Conservation (phyloP, 2,329 filamentous ascomycete species). For the Talaromyces sp. region DNA sequence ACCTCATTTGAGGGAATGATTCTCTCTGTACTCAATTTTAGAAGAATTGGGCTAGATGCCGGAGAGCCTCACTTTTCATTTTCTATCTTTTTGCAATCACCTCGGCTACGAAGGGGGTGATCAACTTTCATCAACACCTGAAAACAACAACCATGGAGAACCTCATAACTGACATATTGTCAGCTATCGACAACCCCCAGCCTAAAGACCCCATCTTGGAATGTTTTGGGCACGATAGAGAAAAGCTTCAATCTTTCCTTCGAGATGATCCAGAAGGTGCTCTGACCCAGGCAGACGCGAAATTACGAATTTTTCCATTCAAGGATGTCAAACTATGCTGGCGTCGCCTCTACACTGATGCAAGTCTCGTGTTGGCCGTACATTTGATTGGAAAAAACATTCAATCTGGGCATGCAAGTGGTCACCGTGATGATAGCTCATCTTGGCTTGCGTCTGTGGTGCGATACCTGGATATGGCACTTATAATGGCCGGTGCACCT, state of each 20-base stretch:
- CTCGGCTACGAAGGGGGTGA: not conserved
- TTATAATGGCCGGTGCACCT: conserved; percentile 70
- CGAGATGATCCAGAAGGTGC: conserved; percentile 39
- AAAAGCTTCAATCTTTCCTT: conserved; percentile 24
- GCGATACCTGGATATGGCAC: conserved; percentile 66
- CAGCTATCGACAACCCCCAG: conserved; percentile 27
- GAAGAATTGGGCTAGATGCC: not conserved
- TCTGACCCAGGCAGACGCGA: conserved; percentile 49
- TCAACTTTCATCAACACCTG: not conserved
- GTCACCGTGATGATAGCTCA: not conserved
- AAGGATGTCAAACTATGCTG: conserved; percentile 55
- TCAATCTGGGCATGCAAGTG: conserved; percentile 14
- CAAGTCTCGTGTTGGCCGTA: conserved; percentile 49
- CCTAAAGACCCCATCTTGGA: conserved; percentile 36
- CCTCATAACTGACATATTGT: conserved; percentile 26
- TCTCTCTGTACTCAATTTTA: not conserved
- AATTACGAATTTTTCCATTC: conserved; percentile 56
- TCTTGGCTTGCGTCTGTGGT: conserved; percentile 59
- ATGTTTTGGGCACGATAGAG: conserved; percentile 29
- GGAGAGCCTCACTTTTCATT: not conserved
- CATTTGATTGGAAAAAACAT: conserved; percentile 28
- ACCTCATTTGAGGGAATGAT: too few species aligned
- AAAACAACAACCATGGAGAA: conserved; percentile 19
- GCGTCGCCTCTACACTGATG: conserved; percentile 57
- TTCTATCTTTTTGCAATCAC: not conserved